Base-by-base conservation (phyloP, 2,329 filamentous ascomycete genomes). In the Fusarium camptoceras region DNA sequence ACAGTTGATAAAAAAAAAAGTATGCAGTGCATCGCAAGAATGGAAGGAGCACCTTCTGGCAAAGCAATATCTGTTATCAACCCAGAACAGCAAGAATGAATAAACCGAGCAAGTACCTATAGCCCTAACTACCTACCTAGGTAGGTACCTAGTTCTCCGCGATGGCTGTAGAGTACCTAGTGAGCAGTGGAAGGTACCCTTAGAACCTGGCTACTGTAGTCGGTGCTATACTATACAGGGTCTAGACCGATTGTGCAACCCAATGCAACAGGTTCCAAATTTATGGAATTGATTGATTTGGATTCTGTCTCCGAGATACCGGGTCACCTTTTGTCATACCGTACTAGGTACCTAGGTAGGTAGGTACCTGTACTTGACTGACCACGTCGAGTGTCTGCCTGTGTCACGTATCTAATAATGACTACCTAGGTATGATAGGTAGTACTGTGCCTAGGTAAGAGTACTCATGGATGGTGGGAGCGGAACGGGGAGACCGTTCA, bases 71-170 rank as follows among this genome's bases (percentile, higher is more conserved):
- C 18, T 37, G 34, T 18, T 37, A 10, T 37, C 22, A 30, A 16
- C 20, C 30, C 8, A 24, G 30, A 24, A 46, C 24, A 31, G 20
- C 15, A 47, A 24, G 22, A 20, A 39, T 53, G 10, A 28, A 39
- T 34, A 31, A 53, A 28, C 22, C 15, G n/a, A 53, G 34, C 51
- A 54, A 66, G 47, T 56, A 37, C 49, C n/a, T n/a, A n/a, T n/a
- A 61, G 56, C 65, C 55, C 55, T 55, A 70, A 66, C 34, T 25
- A 37, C 34, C n/a, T n/a, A n/a, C n/a, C 34, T 37, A 10, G 8
- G 8, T 18, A 37, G 31, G 31, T 18, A 37, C 31, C 16, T 34
- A 55, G 41, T 27, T 46, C 46, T 30, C 60, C 49, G 53, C 59
- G 47, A 48, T 44, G 20, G 43, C 22, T 60, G 61, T 41, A 50